These are phyloP conservation scores for Rhododendron simsii DNA, from an alignment of 148 eudicot species.

Conservation along the genomic window DNA sequence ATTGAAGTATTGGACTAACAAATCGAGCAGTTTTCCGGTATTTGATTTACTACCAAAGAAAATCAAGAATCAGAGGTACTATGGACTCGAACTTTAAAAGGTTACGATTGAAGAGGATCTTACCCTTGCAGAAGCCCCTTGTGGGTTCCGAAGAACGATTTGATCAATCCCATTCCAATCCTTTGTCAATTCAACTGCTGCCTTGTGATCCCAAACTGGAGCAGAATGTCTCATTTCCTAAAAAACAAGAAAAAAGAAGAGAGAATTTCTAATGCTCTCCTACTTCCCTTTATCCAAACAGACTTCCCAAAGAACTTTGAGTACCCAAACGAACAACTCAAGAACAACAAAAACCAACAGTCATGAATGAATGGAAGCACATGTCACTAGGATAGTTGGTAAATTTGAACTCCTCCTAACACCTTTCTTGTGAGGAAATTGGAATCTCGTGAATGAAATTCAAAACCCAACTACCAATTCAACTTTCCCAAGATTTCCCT, in stretches of 20 bases:
- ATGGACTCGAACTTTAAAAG: background rate
- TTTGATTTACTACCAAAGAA: background rate
- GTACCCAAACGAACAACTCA: background rate
- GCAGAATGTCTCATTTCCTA: constrained; percentile 72
- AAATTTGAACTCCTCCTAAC: constrained; percentile 24
- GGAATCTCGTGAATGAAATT: constrained; percentile 24
- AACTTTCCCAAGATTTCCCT: constrained; percentile 14
- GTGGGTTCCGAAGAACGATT: constrained; percentile 67
- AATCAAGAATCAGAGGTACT: constrained; percentile 4
- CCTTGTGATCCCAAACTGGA: constrained; percentile 63
- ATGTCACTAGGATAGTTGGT: constrained; percentile 9
- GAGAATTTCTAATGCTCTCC: background rate
- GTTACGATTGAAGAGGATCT: constrained; percentile 1
- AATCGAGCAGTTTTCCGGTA: background rate
- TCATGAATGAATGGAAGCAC: constrained; percentile 1
- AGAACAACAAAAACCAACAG: background rate
- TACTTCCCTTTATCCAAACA: constrained; percentile 3
- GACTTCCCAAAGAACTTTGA: background rate
- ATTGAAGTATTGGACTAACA: background rate
- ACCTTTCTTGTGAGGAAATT: constrained; percentile 39
- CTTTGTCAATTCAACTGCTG: constrained; percentile 47
- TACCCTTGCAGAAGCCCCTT: constrained; percentile 73
- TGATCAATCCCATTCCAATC: constrained; percentile 77
- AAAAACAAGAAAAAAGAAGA: background rate
- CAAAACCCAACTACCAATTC: constrained; percentile 7